Evolutionary conservation across 2,329 filamentous ascomycete species (phyloP).

Genomic region (Fusarium ramigenum): DNA sequence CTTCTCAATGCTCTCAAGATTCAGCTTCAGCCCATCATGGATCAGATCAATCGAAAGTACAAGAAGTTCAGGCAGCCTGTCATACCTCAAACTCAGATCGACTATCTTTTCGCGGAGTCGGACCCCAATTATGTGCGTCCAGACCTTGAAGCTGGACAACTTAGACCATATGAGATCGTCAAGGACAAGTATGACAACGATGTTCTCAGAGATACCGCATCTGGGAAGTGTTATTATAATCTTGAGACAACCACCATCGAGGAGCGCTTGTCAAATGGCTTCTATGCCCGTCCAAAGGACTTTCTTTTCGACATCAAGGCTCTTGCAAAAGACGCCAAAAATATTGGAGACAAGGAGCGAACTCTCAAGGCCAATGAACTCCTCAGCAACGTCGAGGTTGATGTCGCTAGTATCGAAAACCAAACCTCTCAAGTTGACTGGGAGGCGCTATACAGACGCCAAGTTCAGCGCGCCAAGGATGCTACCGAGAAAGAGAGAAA

Average conservation of each 20-base stretch:
- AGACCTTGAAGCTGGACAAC: slow-evolving; percentile 62
- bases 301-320: slow-evolving; percentile 89
- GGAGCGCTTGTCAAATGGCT: slow-evolving; percentile 95
- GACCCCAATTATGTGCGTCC: slow-evolving; percentile 76
- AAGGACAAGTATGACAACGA: slow-evolving; percentile 81
- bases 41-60: slow-evolving; percentile 91
- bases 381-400: slow-evolving; percentile 91
- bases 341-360: slow-evolving; percentile 82
- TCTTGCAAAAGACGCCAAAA: slow-evolving; percentile 84
- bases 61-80: slow-evolving; percentile 86
- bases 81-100: slow-evolving; percentile 77
- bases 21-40: slow-evolving; percentile 92
- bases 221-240: slow-evolving; percentile 92
- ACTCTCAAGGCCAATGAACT: slow-evolving; percentile 91
- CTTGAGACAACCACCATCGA: slow-evolving; percentile 93
- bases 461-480: slow-evolving; percentile 70
- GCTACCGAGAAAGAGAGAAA: slow-evolving; percentile 70
- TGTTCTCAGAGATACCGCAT: slow-evolving; percentile 78
- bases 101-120: slow-evolving; percentile 85
- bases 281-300: slow-evolving; percentile 89
- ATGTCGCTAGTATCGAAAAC: slow-evolving; percentile 80
- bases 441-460: slow-evolving; percentile 80
- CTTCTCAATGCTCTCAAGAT: slow-evolving; percentile 89
- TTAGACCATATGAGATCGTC: slow-evolving; percentile 80
- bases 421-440: slow-evolving; percentile 77